These are phyloP conservation scores for Marasmius oreades DNA, from an alignment of 1,284 basidiomycete species.

Conservation along the genomic window DNA sequence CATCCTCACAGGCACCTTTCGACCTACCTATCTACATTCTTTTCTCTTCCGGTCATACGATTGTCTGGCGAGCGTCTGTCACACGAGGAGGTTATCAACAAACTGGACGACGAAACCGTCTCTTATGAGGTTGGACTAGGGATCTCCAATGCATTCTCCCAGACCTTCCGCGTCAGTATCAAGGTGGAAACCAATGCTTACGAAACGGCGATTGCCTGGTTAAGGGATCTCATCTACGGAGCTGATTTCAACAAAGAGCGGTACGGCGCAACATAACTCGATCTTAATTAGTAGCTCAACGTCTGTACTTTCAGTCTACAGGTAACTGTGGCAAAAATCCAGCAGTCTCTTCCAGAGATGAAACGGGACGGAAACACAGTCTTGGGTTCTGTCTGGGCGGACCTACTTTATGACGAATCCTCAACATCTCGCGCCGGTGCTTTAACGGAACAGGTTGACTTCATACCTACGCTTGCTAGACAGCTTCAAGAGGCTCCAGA, in stretches of 20 bases:
- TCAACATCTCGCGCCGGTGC: constrained; percentile 76
- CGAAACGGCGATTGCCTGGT: constrained; percentile 81
- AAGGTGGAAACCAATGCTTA: constrained; percentile 85
- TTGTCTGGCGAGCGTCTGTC: constrained; percentile 67
- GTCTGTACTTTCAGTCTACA: constrained; percentile 56
- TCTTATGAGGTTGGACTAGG: constrained; percentile 80
- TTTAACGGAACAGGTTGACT: constrained; percentile 75
- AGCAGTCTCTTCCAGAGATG: constrained; percentile 89
- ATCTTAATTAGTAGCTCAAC: neutral
- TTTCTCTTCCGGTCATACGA: constrained; percentile 81
- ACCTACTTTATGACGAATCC: constrained; percentile 66
- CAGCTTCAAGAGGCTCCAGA: constrained; percentile 76
- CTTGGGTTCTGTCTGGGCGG: constrained; percentile 68
- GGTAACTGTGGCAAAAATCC: constrained; percentile 85
- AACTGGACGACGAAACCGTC: constrained; percentile 90
- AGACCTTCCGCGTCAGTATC: constrained; percentile 75
- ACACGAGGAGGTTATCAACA: constrained; percentile 91
- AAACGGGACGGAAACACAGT: constrained; percentile 90
- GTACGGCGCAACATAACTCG: constrained; percentile 32
- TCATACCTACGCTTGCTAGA: constrained; percentile 74
- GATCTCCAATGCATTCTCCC: constrained; percentile 67
- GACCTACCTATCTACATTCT: constrained; percentile 87
- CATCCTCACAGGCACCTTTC: constrained; percentile 58
- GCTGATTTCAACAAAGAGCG: constrained; percentile 83
- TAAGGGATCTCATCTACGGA: constrained; percentile 86